Conservation (phyloP, 257 asterid genomes). For the Plantago ovata region DNA sequence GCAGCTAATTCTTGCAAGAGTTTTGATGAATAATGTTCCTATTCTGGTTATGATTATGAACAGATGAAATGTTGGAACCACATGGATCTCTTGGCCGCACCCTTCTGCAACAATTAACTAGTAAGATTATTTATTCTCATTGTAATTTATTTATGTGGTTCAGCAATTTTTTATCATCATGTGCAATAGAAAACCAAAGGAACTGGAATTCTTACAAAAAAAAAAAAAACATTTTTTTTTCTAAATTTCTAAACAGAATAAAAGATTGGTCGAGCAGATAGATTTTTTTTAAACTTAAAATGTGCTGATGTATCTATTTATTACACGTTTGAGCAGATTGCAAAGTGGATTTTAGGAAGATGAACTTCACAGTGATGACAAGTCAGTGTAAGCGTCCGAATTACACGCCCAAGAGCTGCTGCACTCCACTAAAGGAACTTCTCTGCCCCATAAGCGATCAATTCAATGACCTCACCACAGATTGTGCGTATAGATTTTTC, state of each 20-base stretch:
- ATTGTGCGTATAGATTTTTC: conserved; percentile 61
- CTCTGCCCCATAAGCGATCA: conserved; percentile 52
- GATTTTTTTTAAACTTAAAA: too few relatives aligned
- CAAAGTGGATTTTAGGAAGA: conserved; percentile 50
- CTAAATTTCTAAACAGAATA: too few relatives aligned
- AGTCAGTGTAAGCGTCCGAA: conserved; percentile 93
- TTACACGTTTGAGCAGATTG: conserved; percentile 42
- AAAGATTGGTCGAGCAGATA: too few relatives aligned
- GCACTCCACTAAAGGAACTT: conserved; percentile 53
- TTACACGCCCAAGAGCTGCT: conserved; percentile 50
- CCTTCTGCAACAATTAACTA: conserved; percentile 68
- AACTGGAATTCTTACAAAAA: too few relatives aligned
- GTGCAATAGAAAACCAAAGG: too few relatives aligned
- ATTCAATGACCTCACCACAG: conserved; percentile 44
- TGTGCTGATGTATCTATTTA: neutral
- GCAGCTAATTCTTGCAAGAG: neutral
- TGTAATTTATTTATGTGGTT: too few relatives aligned
- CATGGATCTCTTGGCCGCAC: conserved; percentile 48
- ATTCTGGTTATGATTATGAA: neutral
- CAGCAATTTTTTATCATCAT: too few relatives aligned
- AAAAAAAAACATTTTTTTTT: too few relatives aligned
- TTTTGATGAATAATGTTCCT: neutral
- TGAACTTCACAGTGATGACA: conserved; percentile 77
- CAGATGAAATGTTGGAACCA: conserved; percentile 51
- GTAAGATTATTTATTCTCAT: conserved; percentile 32